A percentile compares a stretch with the other conserved stretches of the same genome.
Evolutionary conservation across 805 yeast genomes (phyloP).

Genomic region (Wickerhamomyces hampshirensis): DNA sequence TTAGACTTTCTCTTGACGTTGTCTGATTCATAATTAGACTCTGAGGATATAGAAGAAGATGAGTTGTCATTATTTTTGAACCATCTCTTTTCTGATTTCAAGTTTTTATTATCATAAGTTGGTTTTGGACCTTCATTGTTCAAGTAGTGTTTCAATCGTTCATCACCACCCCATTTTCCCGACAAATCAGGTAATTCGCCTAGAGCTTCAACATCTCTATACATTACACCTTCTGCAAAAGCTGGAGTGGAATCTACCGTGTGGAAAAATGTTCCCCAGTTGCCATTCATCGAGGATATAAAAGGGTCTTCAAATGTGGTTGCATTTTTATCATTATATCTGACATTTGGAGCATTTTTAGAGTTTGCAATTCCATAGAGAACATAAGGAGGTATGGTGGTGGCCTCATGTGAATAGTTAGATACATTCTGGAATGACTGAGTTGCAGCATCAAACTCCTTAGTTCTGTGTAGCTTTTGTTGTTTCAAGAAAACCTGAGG

Average conservation of each 20-base stretch:
- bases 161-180: conserved; percentile 69
- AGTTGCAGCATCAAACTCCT: background rate
- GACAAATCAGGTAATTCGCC: conserved; percentile 37
- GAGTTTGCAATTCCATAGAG: conserved; percentile 43
- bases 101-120: background rate
- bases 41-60: conserved; percentile 5
- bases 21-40: conserved; percentile 17
- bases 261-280: conserved; percentile 48
- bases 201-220: conserved; percentile 19
- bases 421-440: conserved; percentile 22
- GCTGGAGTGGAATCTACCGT: conserved; percentile 43
- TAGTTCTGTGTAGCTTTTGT: conserved; percentile 4
- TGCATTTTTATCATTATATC: background rate
- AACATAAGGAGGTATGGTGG: conserved; percentile 60
- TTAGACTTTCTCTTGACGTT: conserved; percentile 42
- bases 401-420: conserved; percentile 33
- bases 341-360: conserved; percentile 16
- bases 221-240: conserved; percentile 21
- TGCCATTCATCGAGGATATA: conserved; percentile 33
- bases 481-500: background rate
- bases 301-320: conserved; percentile 27
- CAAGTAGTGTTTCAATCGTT: conserved; percentile 51
- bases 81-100: conserved; percentile 2
- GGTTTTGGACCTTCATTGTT: conserved; percentile 26
- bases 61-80: background rate